These are phyloP conservation scores for Dentipellis sp. DNA, from an alignment of 768 basidiomycete species.

Conservation along the genomic window DNA sequence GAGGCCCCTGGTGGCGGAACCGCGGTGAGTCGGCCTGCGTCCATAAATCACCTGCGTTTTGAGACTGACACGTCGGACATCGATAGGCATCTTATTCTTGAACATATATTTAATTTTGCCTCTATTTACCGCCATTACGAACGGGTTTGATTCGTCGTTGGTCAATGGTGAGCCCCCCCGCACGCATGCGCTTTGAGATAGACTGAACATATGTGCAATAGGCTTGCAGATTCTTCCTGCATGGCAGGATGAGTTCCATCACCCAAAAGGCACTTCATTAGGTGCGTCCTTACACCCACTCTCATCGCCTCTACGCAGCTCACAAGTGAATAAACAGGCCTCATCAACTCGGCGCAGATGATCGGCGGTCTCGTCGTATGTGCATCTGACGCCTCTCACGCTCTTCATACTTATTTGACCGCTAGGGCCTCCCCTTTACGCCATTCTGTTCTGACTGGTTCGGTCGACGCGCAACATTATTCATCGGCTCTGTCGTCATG, in stretches of 20 bases:
- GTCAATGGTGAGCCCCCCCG: constrained; percentile 34
- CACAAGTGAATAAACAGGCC: constrained; percentile 26
- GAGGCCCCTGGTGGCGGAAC: constrained; percentile 54
- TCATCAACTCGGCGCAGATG: constrained; percentile 59
- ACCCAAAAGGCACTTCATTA: constrained; percentile 41
- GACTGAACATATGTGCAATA: constrained; percentile 14
- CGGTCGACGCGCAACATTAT: constrained; percentile 52
- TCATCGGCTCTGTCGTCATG: constrained; percentile 56
- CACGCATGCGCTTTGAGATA: background rate
- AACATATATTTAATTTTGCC: constrained; percentile 54
- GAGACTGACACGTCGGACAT: background rate
- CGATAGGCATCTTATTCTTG: constrained; percentile 43
- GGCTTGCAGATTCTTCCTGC: constrained; percentile 61
- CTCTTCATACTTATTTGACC: background rate
- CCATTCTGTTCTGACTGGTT: constrained; percentile 51
- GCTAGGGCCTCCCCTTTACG: constrained; percentile 50
- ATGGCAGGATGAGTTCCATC: constrained; percentile 48
- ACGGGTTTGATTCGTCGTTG: constrained; percentile 63
- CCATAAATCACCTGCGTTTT: background rate
- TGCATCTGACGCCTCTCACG: background rate
- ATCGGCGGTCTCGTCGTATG: constrained; percentile 44
- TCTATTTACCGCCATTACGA: constrained; percentile 54
- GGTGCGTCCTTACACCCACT: constrained; percentile 23
- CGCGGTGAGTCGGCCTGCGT: constrained; percentile 29
- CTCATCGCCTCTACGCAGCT: background rate